phyloP scores from a whole-genome alignment of 2,329 filamentous ascomycete species.

The Plenodomus lindquistii region DNA sequence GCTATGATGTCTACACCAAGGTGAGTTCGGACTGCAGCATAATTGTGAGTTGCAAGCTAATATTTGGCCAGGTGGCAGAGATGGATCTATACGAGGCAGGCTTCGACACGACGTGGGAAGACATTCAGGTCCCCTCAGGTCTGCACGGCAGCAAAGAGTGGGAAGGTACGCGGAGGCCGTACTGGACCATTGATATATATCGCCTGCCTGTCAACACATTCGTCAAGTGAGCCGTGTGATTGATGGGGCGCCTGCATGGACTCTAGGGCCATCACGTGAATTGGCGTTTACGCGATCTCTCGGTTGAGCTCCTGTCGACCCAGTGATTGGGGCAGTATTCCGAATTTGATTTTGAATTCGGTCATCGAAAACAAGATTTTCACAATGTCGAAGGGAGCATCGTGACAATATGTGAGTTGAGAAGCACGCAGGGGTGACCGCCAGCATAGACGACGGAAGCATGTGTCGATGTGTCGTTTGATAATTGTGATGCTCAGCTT shows the following conservation, averaged over 20 bases:
- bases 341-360: no score
- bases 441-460: no score
- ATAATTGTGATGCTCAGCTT: no score
- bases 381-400: no score
- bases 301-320: neutral
- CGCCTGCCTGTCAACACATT: constrained; percentile 42
- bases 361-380: no score
- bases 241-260: neutral
- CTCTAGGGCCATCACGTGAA: neutral
- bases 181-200: constrained; percentile 45
- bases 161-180: constrained; percentile 40
- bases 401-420: no score
- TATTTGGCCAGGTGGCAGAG: constrained; percentile 34
- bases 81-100: constrained; percentile 43
- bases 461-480: no score
- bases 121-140: constrained; percentile 38
- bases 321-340: neutral
- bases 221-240: constrained; percentile 21
- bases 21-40: constrained; percentile 17
- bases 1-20: constrained; percentile 46
- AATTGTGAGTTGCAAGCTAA: constrained; percentile 3
- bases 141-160: constrained; percentile 42
- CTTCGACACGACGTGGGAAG: constrained; percentile 43
- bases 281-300: constrained; percentile 1
- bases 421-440: no score